Evolutionary conservation across 805 yeast genomes (phyloP).

Genomic region (Kluyveromyces aestuarii): DNA sequence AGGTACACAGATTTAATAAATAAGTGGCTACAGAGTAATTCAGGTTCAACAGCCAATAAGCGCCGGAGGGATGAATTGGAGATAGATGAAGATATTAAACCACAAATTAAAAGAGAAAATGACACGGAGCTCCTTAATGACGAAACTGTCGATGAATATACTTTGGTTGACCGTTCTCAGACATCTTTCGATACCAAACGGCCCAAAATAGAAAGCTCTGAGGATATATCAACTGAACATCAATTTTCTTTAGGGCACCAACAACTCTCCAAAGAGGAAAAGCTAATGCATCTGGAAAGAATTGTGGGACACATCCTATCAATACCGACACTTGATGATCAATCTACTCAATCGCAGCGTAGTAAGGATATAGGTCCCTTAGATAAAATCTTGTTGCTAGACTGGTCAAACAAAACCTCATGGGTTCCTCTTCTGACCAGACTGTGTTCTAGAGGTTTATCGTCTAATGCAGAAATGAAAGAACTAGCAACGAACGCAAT

Average conservation of each 20-base stretch:
- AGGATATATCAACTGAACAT: background rate
- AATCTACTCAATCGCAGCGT: background rate
- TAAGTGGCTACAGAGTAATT: constrained; percentile 12
- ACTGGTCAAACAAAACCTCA: constrained; percentile 56
- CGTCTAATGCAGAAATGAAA: constrained; percentile 36
- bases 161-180: background rate
- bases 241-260: constrained; percentile 34
- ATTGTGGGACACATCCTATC: constrained; percentile 34
- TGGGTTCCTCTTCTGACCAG: constrained; percentile 74
- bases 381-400: constrained; percentile 26
- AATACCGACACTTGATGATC: background rate
- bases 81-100: background rate
- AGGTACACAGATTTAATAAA: constrained; percentile 47
- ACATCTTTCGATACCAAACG: constrained; percentile 4
- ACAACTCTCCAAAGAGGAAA: constrained; percentile 41
- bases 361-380: constrained; percentile 17
- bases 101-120: background rate
- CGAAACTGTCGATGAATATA: constrained; percentile 21
- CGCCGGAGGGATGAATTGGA: constrained; percentile 1
- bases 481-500: constrained; percentile 60
- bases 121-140: constrained; percentile 23
- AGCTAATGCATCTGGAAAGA: constrained; percentile 45
- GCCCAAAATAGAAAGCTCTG: constrained; percentile 7
- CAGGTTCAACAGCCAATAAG: background rate
- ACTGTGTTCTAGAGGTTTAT: constrained; percentile 74